Conservation (phyloP, 768 basidiomycete genomes). For the Xerocomus brunneocitrinus region DNA sequence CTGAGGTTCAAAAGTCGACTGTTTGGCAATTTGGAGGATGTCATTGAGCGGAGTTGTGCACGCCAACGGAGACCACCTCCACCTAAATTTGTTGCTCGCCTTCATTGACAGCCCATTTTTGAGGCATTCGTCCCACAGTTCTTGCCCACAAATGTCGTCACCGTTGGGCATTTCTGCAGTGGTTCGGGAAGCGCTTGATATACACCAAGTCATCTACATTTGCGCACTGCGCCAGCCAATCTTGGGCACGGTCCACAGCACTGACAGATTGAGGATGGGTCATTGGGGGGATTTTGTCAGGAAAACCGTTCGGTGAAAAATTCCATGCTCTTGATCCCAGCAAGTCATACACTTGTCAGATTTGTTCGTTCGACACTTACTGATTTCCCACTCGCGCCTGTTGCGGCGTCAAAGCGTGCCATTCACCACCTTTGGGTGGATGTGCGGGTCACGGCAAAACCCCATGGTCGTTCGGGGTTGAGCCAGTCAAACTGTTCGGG, state of each 20-base stretch:
- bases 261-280: neutral
- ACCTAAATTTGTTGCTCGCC: neutral
- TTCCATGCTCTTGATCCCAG: slow-evolving; percentile 19
- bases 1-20: neutral
- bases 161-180: neutral
- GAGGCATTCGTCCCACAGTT: slow-evolving; percentile 4
- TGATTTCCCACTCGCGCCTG: slow-evolving; percentile 10
- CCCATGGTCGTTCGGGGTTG: neutral
- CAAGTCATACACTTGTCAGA: slow-evolving; percentile 16
- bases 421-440: slow-evolving; percentile 7
- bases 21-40: neutral
- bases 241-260: neutral
- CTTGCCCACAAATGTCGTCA: slow-evolving; percentile 5
- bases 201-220: neutral
- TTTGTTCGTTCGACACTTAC: slow-evolving; percentile 22
- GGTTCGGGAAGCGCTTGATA: slow-evolving; percentile 9
- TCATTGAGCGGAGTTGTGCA: neutral
- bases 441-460: slow-evolving; percentile 3
- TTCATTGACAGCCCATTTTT: neutral
- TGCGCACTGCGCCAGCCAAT: neutral
- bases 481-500: slow-evolving; percentile 16
- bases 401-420: slow-evolving; percentile 15
- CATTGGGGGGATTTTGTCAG: slow-evolving; percentile 10
- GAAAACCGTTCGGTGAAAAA: slow-evolving; percentile 26
- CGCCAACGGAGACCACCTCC: neutral